phyloP scores from a whole-genome alignment of 2,329 filamentous ascomycete genomes.

The Calonectria henricotiae region DNA sequence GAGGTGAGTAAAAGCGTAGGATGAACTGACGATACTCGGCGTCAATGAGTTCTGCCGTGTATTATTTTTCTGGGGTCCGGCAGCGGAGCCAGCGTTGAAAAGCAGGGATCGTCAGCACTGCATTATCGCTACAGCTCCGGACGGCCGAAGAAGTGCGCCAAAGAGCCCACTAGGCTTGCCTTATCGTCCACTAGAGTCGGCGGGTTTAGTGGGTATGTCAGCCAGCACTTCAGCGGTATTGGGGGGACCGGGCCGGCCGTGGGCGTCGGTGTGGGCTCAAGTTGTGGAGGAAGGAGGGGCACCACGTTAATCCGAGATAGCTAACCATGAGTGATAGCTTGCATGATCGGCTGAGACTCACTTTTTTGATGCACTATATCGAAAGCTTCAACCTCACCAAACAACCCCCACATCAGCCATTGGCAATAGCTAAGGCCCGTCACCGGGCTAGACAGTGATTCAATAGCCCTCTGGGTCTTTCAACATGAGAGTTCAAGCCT shows the following conservation, averaged over 20 bases:
- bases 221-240: conserved; percentile 19
- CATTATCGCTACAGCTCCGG: conserved; percentile 27
- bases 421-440: conserved; percentile 23
- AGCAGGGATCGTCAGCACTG: conserved; percentile 27
- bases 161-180: conserved; percentile 11
- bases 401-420: conserved; percentile 24
- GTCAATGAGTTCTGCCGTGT: conserved; percentile 28
- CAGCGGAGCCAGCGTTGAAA: conserved; percentile 27
- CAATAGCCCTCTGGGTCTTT: conserved; percentile 38
- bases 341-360: conserved; percentile 28
- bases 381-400: conserved; percentile 15
- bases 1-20: conserved; percentile 9
- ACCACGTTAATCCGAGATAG: conserved; percentile 34
- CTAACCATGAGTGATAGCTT: conserved; percentile 12
- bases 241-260: conserved; percentile 16
- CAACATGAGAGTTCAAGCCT: conserved; percentile 51
- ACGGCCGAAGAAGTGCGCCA: conserved; percentile 18
- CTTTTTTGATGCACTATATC: conserved; percentile 20
- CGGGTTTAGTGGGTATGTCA: conserved; percentile 23
- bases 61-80: conserved; percentile 38
- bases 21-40: conserved; percentile 35
- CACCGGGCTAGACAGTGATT: conserved; percentile 44
- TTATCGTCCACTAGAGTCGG: conserved; percentile 19
- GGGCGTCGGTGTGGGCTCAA: conserved; percentile 7
- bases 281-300: conserved; percentile 24